Evolutionary conservation across 1,284 basidiomycete species (phyloP).

Genomic region (Mycena citricolor): DNA sequence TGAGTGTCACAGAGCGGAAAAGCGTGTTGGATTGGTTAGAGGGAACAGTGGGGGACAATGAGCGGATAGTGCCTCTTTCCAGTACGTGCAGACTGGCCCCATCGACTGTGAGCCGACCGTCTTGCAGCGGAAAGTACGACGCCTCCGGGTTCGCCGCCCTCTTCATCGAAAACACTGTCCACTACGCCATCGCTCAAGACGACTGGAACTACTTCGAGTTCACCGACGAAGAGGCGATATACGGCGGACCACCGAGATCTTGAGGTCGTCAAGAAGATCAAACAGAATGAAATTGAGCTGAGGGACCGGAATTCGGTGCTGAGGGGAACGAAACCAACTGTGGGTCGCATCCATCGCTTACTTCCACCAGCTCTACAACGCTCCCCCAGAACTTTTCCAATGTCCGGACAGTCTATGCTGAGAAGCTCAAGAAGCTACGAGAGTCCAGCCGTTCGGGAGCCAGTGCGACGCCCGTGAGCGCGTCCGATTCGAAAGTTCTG

Average conservation of each 20-base stretch:
- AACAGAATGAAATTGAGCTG: slow-evolving; percentile 70
- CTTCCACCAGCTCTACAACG: slow-evolving; percentile 5
- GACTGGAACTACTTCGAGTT: slow-evolving; percentile 40
- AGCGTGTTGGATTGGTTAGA: slow-evolving; percentile 82
- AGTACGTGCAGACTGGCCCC: slow-evolving; percentile 55
- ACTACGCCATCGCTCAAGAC: slow-evolving; percentile 38
- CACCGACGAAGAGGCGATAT: slow-evolving; percentile 73
- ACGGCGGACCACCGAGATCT: slow-evolving; percentile 75
- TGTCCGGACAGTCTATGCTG: slow-evolving; percentile 58
- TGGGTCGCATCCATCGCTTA: slow-evolving; percentile 34
- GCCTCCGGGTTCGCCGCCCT: slow-evolving; percentile 63
- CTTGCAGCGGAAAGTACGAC: slow-evolving; percentile 46
- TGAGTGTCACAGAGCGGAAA: slow-evolving; percentile 85
- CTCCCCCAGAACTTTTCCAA: slow-evolving; percentile 66
- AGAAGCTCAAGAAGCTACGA: slow-evolving; percentile 75
- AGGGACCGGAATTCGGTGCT: slow-evolving; percentile 75
- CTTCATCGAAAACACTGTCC: slow-evolving; percentile 29
- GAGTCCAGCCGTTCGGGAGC: slow-evolving; percentile 60
- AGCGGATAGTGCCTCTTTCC: slow-evolving; percentile 54
- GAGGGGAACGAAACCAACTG: slow-evolving; percentile 74
- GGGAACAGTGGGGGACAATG: slow-evolving; percentile 57
- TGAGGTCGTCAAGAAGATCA: slow-evolving; percentile 83
- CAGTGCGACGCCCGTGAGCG: slow-evolving; percentile 26
- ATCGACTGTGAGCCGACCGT: not conserved
- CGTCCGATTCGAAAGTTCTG: slow-evolving; percentile 49